Percentiles rank a stretch among this genome's conserved stretches.
phyloP scores from a whole-genome alignment of 768 basidiomycete species.

The Boletus reticulatus region DNA sequence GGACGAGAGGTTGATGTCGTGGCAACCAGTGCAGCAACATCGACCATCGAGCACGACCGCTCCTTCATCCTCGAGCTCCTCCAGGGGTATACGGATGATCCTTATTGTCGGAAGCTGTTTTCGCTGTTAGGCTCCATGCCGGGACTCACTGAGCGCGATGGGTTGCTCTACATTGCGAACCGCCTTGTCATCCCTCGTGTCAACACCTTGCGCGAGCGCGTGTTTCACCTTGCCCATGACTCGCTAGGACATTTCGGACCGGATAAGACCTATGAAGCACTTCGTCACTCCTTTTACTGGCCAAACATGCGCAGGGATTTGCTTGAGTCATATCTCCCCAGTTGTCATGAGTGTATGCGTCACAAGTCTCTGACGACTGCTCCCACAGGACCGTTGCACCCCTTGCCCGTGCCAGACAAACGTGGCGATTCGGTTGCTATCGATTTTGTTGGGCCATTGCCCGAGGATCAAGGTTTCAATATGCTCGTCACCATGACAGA shows the following conservation, averaged over 20 bases:
- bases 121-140: too few species aligned
- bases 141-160: too few species aligned
- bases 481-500: conserved; percentile 27
- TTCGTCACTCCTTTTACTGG: not conserved
- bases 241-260: not conserved
- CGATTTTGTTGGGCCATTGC: not conserved
- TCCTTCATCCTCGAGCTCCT: too few species aligned
- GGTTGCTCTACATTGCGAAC: too few species aligned
- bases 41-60: too few species aligned
- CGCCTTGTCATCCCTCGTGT: too few species aligned
- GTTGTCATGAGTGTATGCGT: not conserved
- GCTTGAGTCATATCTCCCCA: not conserved
- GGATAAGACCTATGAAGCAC: not conserved
- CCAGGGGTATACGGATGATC: too few species aligned
- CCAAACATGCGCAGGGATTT: not conserved
- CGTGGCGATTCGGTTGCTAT: not conserved
- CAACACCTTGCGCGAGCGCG: too few species aligned
- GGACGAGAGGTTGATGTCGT: too few species aligned
- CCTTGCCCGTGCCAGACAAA: not conserved
- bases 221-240: too few species aligned
- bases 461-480: conserved; percentile 25
- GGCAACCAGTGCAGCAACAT: too few species aligned
- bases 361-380: not conserved
- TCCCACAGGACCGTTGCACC: not conserved
- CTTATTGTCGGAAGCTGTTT: too few species aligned